Evolutionary conservation across 176 grass and related monocot species (phyloP), one percentile per base, ranked within the genome.

Genomic region (Ampelocalamus luodianensis): DNA sequence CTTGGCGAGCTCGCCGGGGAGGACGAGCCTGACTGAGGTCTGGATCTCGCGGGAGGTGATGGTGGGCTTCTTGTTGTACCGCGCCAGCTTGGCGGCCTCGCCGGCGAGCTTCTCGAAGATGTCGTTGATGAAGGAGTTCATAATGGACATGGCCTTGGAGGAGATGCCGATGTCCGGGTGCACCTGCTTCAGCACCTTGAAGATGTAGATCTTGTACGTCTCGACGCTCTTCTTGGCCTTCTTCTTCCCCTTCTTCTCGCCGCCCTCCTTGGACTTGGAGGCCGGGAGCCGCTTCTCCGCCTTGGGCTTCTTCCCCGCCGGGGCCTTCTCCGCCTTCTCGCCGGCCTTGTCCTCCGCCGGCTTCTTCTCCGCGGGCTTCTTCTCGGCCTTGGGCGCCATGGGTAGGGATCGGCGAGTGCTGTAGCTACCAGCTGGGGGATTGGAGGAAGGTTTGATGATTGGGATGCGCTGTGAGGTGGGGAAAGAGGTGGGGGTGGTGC

Each of bases 61-160:
- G 78, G 91, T 90, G 29, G 91, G 88, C 83, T 88, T 92, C 90
- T 91, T 91, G 89, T 91, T 91, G 80, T 91, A 91, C 0, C 88
- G 64, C 0, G 78, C 70, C 23, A 90, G 88, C 78, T 90, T 90
- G 64, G 78, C 71, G 4, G 88, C 56, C 88, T 90, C 83, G 0
- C 20, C 65, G 40, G 88, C 90, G 8, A 97, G 79, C 88, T 97
- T 97, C 92, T 97, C 94, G 76, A 93, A 95, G 76, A 95, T 93
- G 74, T 93, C 93, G 76, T 95, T 95, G 86, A 95, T 95, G 76
- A 94, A 97, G n/a, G 90, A 94, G 85, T 34, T 34, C 32, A 34
- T 34, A 2, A 34, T 34, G 32, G 32, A 34, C 32, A 34, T 34
- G 32, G 32, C 32, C 32, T 34, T 34, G 32, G 32, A 34, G 32